phyloP scores from a whole-genome alignment of 2,329 filamentous ascomycete genomes.

The Epichloe festucae region DNA sequence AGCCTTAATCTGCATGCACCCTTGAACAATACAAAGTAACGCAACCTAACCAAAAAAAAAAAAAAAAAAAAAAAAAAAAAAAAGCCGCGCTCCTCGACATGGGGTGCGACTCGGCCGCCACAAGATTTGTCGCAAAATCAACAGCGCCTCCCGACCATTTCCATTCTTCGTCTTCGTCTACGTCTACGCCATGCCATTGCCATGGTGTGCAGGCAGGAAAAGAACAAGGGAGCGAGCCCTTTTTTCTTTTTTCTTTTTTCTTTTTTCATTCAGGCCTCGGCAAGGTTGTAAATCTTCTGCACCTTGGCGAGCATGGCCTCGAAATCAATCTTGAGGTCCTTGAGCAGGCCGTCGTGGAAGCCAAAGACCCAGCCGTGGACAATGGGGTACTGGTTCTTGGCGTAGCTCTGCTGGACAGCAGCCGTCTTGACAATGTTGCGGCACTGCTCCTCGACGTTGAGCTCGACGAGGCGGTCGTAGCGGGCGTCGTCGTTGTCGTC shows the following conservation, averaged over 20 bases:
- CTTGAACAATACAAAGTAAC: not conserved
- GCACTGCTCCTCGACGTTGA: slow-evolving; percentile 71
- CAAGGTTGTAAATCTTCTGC: slow-evolving; percentile 52
- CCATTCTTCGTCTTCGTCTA: not conserved
- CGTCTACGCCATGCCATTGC: too few species aligned
- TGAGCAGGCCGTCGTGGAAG: slow-evolving; percentile 53
- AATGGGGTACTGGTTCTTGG: slow-evolving; percentile 49
- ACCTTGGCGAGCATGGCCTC: slow-evolving; percentile 41
- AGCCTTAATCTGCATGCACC: not conserved
- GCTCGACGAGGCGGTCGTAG: slow-evolving; percentile 62
- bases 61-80: too few species aligned
- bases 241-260: too few species aligned
- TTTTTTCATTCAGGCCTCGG: slow-evolving; percentile 11
- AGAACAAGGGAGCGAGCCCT: too few species aligned
- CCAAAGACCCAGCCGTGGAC: slow-evolving; percentile 66
- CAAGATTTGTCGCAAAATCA: too few species aligned
- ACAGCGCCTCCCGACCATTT: too few species aligned
- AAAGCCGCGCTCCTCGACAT: too few species aligned
- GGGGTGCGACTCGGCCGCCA: too few species aligned
- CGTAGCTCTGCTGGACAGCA: slow-evolving; percentile 60
- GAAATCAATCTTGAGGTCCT: slow-evolving; percentile 51
- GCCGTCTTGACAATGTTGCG: slow-evolving; percentile 69
- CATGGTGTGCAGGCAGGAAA: too few species aligned
- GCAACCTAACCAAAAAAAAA: too few species aligned
- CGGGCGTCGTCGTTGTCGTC: slow-evolving; percentile 39